Percentiles rank a stretch among this genome's conserved stretches.
Conservation (phyloP, 1,139 yeast species). For the Arxiozyma bovina region DNA sequence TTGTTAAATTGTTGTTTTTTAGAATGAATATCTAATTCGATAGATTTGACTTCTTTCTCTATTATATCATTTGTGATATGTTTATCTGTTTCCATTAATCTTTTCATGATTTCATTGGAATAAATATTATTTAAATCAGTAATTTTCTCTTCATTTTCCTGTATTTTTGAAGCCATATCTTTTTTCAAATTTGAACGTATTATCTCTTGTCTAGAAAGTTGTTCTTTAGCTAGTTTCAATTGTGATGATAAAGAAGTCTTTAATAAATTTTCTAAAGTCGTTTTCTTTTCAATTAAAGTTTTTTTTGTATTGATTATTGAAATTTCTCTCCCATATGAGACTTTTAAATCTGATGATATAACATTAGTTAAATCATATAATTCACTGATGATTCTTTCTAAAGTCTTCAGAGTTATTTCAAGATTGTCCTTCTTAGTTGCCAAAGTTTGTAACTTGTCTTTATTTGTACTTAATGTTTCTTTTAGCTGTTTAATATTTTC, state of each 20-base stretch:
- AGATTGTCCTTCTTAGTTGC: constrained; percentile 46
- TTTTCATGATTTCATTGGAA: constrained; percentile 22
- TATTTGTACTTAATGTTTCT: constrained; percentile 39
- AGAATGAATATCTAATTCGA: constrained; percentile 18
- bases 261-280: background rate
- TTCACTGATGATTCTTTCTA: constrained; percentile 32
- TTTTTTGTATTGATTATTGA: constrained; percentile 20
- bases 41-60: constrained; percentile 17
- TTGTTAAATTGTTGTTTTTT: constrained; percentile 16
- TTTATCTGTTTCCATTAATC: constrained; percentile 19
- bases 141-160: constrained; percentile 17
- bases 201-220: constrained; percentile 18
- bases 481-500: constrained; percentile 50
- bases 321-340: constrained; percentile 23
- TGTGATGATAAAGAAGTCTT: background rate
- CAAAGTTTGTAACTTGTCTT: constrained; percentile 35
- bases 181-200: constrained; percentile 15
- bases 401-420: constrained; percentile 49
- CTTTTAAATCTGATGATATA: constrained; percentile 27
- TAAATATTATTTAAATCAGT: constrained; percentile 17
- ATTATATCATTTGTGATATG: constrained; percentile 21
- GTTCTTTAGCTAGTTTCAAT: constrained; percentile 15
- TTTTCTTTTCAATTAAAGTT: constrained; percentile 12
- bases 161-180: constrained; percentile 13
- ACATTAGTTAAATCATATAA: constrained; percentile 24